phyloP scores from a whole-genome alignment of 345 rosid genomes.

The Theobroma cacao region DNA sequence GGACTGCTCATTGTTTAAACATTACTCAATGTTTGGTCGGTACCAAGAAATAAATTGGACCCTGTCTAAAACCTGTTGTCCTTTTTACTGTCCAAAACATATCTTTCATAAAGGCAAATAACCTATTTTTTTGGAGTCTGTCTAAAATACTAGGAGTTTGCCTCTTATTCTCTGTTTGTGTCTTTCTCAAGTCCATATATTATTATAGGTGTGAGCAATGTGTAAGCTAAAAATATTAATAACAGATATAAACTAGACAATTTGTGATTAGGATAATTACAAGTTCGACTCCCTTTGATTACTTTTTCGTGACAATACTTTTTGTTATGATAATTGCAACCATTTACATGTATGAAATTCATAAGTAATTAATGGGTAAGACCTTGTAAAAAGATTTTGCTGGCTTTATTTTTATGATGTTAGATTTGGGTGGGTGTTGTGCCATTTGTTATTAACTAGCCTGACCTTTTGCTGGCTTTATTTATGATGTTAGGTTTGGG shows the following conservation, averaged over 20 bases:
- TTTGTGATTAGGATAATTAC: neutral
- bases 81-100: too few species aligned
- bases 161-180: neutral
- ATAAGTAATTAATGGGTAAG: neutral
- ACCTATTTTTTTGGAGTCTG: too few species aligned
- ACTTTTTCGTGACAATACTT: neutral
- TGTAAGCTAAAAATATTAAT: too few species aligned
- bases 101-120: too few species aligned
- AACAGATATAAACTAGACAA: neutral
- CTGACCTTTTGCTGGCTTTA: neutral
- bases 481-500: constrained; percentile 7
- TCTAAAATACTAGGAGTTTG: too few species aligned
- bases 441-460: neutral
- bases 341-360: neutral
- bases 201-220: too few species aligned
- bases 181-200: neutral
- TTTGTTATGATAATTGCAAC: neutral
- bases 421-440: neutral
- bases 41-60: neutral
- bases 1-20: neutral
- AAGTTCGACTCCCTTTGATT: neutral
- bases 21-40: neutral
- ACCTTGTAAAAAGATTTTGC: too few species aligned
- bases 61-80: too few species aligned
- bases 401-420: neutral